Evolutionary conservation across 345 rosid genomes (phyloP).

Genomic region (Salix purpurea): DNA sequence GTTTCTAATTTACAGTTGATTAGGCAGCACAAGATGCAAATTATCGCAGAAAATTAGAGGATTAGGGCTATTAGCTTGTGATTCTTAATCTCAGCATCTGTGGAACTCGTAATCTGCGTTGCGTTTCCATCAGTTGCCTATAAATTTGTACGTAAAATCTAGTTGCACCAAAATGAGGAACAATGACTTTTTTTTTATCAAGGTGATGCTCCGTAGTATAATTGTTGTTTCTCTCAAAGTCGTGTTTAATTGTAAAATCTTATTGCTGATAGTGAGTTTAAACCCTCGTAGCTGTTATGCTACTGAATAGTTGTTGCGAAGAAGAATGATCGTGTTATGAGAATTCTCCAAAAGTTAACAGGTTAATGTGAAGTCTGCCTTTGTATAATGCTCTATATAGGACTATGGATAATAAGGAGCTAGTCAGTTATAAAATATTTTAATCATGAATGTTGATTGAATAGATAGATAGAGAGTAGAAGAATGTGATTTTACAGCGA

Average conservation of each 20-base stretch:
- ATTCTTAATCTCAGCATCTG: no score
- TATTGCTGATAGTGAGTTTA: neutral
- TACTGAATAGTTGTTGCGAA: neutral
- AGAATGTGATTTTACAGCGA: neutral
- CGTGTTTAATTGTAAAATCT: neutral
- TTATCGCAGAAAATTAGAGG: no score
- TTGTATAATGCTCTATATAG: neutral
- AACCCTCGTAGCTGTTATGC: neutral
- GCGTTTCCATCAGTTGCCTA: no score
- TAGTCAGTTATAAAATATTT: no score
- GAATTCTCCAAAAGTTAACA: neutral
- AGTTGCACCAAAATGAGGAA: neutral
- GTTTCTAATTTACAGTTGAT: neutral
- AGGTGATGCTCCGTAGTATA: neutral
- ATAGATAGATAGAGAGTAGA: neutral
- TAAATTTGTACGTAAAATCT: neutral
- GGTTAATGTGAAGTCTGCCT: neutral
- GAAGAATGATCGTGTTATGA: neutral
- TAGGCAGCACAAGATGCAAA: neutral
- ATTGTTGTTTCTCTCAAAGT: neutral
- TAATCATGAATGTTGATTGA: neutral
- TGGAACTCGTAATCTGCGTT: no score
- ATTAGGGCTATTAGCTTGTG: no score
- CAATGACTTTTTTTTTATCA: neutral
- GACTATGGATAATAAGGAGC: neutral